Base-by-base conservation (phyloP, 768 basidiomycete genomes). In the Hygrocybe coccinea region DNA sequence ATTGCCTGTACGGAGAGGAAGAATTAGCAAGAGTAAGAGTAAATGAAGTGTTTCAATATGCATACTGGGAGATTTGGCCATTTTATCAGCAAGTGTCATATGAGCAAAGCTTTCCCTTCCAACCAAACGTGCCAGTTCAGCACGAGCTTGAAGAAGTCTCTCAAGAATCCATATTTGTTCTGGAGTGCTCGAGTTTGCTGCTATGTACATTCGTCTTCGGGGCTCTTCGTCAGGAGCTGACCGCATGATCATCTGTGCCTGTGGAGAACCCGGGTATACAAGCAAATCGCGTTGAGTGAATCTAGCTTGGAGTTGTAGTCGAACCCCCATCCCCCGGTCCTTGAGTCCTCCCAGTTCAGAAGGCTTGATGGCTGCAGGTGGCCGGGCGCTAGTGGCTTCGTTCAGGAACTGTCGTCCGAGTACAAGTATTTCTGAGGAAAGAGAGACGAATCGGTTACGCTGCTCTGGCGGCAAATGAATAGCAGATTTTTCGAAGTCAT, bases 401-500 rank as follows among this genome's bases (percentile, higher is more conserved):
- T 81, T 81, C 57, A 93, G 76, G 64, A 99, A 97, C 54, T 85
- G 79, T 15, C 95, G 83, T 11, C 95, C 95, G 11, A 97, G 86
- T 1, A 85, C 76, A 19, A 95, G 77, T 55, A 98, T 90, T 54
- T 91, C 86, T 12, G 95, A 91, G 2, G 94, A 97, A 10, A 97
- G 75, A 1, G 87, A 82, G 15, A 99, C 93, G 59, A 97, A 97
- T 58, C 81, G 84, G 35, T 83, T 76, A 38, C 97, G 82, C 62
- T 92, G 78, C 9, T 76, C 77, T 0, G 86, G 81, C 9, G 92
- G 87, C 11, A 99, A 79, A 67, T 95, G 81, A 59, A 98, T 95
- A 8, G 92, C 95, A 12, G 95, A 98, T 69, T 94, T 94, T 67
- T 97, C 91, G 71, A 99, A 99, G 76, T 98, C 97, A 46, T 89